These are phyloP conservation scores for Elsinoe necatrix DNA, from an alignment of 2,329 filamentous ascomycete genomes.

Conservation along the genomic window DNA sequence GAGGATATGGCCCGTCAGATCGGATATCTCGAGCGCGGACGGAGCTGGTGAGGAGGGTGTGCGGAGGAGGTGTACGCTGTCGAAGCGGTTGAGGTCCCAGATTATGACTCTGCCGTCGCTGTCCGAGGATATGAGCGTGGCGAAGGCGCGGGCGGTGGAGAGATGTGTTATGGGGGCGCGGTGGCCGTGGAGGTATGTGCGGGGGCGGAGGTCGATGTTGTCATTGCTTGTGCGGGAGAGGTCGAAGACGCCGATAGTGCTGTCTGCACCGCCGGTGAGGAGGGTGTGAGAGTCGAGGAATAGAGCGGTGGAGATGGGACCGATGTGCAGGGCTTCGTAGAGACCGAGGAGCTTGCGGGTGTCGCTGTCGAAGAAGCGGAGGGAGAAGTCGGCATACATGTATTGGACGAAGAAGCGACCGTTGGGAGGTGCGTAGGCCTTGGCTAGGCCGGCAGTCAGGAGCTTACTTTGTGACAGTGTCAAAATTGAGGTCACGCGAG, in stretches of 20 bases:
- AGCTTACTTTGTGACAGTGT: slow-evolving; percentile 62
- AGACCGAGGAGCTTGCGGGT: slow-evolving; percentile 75
- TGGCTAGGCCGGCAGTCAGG: slow-evolving; percentile 74
- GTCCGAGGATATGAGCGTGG: slow-evolving; percentile 75
- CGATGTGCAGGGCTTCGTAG: slow-evolving; percentile 88
- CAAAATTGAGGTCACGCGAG: slow-evolving; percentile 71
- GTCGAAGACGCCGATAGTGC: slow-evolving; percentile 77
- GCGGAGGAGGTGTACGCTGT: slow-evolving; percentile 54
- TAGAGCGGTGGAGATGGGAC: slow-evolving; percentile 72
- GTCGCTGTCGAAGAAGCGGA: slow-evolving; percentile 83
- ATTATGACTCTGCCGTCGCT: slow-evolving; percentile 74
- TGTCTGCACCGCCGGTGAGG: slow-evolving; percentile 86
- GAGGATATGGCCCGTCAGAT: slow-evolving; percentile 81
- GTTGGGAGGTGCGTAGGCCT: slow-evolving; percentile 72
- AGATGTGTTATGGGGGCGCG: slow-evolving; percentile 73
- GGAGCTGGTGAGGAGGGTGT: slow-evolving; percentile 43
- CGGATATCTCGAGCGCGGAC: slow-evolving; percentile 78
- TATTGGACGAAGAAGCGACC: slow-evolving; percentile 93
- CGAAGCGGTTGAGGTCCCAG: slow-evolving; percentile 88
- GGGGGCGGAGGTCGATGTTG: slow-evolving; percentile 67
- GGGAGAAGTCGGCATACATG: slow-evolving; percentile 87
- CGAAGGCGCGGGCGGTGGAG: slow-evolving; percentile 79
- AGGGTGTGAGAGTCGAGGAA: slow-evolving; percentile 87
- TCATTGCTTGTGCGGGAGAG: slow-evolving; percentile 53
- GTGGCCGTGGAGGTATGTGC: slow-evolving; percentile 82